Evolutionary conservation across 106 monocot species (phyloP), one percentile per base, ranked within the genome.

Genomic region (Dendrobium chrysotoxum): DNA sequence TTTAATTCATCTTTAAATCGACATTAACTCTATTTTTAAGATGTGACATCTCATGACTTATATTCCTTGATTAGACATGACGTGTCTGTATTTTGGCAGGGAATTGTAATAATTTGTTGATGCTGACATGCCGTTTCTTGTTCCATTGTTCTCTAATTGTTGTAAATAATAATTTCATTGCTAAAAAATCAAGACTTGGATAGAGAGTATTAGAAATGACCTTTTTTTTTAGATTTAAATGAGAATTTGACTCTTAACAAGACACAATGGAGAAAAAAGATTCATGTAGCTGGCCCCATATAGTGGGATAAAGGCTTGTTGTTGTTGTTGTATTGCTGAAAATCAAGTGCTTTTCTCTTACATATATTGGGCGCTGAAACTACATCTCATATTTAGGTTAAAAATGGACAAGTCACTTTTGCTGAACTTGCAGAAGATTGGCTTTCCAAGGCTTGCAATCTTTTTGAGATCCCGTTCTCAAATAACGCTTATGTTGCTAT

Each of bases 381-480:
- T 46, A 7, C 70, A 35, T 17, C 70, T 74, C 21, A 74, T 82
- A 73, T 83, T 40, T 80, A 94, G 91, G 89, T 88, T 38, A 94
- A 86, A 82, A 84, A 79, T 73, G 77, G 77, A 20, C 57, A 64
- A 15, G 77, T 85, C 41, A 85, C 89, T 39, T 89, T 83, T 85
- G 53, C 41, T 45, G 82, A 91, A 81, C 91, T 94, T 72, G 91
- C 91, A 42, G 88, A 94, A 72, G 83, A 86, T 79, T 94, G 94
- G 94, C 86, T 89, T 78, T 84, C 78, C 15, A 83, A 88, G 65
- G 30, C 89, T 75, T 74, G 83, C 77, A 82, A 86, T 7, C 81
- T 91, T 77, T 83, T 91, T n/a, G 83, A 89, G 82, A 80, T 81
- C 42, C 87, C 94, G 28, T 91, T 91, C 67, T 83, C 81, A 1